These are phyloP conservation scores for Geotrichum bryndzae DNA, from an alignment of 1,139 yeast genomes.

Conservation along the genomic window DNA sequence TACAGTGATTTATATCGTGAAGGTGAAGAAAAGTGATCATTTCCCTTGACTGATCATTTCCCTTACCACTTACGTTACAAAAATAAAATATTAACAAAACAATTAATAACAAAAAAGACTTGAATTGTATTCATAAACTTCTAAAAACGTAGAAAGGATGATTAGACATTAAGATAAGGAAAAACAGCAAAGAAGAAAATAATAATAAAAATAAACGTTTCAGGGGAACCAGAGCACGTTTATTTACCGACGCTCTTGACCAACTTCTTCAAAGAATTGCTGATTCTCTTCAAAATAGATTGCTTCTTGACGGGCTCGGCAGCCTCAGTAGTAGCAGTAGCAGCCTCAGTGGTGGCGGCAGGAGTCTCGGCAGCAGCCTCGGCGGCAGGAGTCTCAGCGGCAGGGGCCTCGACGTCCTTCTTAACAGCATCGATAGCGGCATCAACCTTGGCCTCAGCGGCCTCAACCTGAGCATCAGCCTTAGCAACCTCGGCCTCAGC, in stretches of 20 bases:
- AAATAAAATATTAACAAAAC: too few species aligned
- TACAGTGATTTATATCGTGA: too few species aligned
- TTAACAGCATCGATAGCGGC: conserved; percentile 13
- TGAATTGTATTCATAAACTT: neutral
- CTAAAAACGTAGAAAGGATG: neutral
- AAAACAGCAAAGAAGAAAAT: neutral
- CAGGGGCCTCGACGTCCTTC: conserved; percentile 18
- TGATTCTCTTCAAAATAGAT: conserved; percentile 8
- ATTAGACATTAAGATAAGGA: conserved; percentile 9
- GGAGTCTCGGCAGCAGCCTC: conserved; percentile 24
- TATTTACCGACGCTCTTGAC: conserved; percentile 14
- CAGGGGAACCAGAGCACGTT: neutral
- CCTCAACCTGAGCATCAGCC: conserved; percentile 17
- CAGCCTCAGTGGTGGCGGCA: conserved; percentile 23
- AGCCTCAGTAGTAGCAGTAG: conserved; percentile 1
- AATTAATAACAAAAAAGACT: neutral
- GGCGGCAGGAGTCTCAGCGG: conserved; percentile 21
- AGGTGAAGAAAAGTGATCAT: too few species aligned
- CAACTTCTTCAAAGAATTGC: conserved; percentile 15
- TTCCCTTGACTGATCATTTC: too few species aligned
- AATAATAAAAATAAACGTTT: neutral
- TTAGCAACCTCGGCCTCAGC: conserved; percentile 22
- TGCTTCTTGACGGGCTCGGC: conserved; percentile 13
- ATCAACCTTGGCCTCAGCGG: conserved; percentile 19
- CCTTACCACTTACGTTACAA: too few species aligned